Evolutionary conservation across 2,329 filamentous ascomycete genomes (phyloP).

Genomic region (Bipolaris oryzae): DNA sequence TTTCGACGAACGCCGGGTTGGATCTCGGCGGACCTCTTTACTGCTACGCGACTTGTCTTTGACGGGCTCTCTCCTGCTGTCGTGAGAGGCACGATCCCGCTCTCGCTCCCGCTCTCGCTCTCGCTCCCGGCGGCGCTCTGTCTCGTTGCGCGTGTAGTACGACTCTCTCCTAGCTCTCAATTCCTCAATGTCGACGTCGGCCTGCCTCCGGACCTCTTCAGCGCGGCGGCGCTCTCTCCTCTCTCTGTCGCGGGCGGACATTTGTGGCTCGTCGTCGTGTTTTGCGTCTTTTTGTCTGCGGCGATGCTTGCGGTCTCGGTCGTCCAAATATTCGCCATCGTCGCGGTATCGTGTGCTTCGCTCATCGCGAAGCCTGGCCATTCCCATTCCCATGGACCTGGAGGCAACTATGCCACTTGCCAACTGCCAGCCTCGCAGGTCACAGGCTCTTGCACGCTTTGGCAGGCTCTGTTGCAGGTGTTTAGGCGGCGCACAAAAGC

Average conservation of each 20-base stretch:
- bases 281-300: slow-evolving; percentile 36
- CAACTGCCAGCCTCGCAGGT: slow-evolving; percentile 37
- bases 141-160: slow-evolving; percentile 46
- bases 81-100: slow-evolving; percentile 41
- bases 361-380: slow-evolving; percentile 43
- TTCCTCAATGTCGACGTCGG: slow-evolving; percentile 50
- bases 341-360: slow-evolving; percentile 40
- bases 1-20: slow-evolving; percentile 33
- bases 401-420: slow-evolving; percentile 35
- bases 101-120: slow-evolving; percentile 30
- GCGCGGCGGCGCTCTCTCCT: slow-evolving; percentile 42
- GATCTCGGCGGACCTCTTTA: slow-evolving; percentile 38
- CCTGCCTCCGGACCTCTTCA: slow-evolving; percentile 35
- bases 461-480: slow-evolving; percentile 39
- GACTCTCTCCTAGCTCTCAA: slow-evolving; percentile 46
- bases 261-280: slow-evolving; percentile 32
- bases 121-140: slow-evolving; percentile 38
- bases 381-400: slow-evolving; percentile 31
- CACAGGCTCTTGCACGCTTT: slow-evolving; percentile 30
- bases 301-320: slow-evolving; percentile 37
- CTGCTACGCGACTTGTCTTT: slow-evolving; percentile 38
- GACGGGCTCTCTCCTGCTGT: slow-evolving; percentile 30
- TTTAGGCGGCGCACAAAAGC: slow-evolving; percentile 38
- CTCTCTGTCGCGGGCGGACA: slow-evolving; percentile 41
- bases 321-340: slow-evolving; percentile 36